Evolutionary conservation across 1,284 basidiomycete genomes (phyloP).

Genomic region (Malassezia equina): DNA sequence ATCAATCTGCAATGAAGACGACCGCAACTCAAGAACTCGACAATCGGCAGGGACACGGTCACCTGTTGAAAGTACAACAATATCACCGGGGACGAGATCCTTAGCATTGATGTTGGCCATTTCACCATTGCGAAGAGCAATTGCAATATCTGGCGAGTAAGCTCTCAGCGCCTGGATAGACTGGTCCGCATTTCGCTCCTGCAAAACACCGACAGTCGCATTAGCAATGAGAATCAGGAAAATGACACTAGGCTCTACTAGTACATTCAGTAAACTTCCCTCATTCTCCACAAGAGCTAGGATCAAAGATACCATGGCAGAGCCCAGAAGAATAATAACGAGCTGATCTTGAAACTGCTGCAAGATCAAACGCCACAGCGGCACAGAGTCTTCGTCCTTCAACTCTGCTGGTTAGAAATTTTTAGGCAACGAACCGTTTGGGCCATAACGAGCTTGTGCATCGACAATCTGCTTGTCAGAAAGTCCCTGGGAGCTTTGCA

Average conservation of each 20-base stretch:
- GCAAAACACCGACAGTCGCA: constrained; percentile 45
- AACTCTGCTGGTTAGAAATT: constrained; percentile 49
- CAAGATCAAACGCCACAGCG: constrained; percentile 82
- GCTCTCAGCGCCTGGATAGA: constrained; percentile 45
- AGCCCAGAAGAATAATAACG: constrained; percentile 43
- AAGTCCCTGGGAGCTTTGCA: constrained; percentile 34
- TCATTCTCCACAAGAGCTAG: constrained; percentile 41
- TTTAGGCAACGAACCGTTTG: constrained; percentile 20
- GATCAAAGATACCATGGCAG: constrained; percentile 43
- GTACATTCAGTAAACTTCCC: constrained; percentile 36
- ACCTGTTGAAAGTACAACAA: constrained; percentile 41
- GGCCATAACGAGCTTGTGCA: constrained; percentile 25
- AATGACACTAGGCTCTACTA: constrained; percentile 46
- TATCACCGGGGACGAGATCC: constrained; percentile 43
- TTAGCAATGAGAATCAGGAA: constrained; percentile 47
- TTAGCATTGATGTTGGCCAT: constrained; percentile 27
- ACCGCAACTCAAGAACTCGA: constrained; percentile 40
- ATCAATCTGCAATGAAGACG: constrained; percentile 39
- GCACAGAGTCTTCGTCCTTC: constrained; percentile 77
- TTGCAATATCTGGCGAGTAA: constrained; percentile 41
- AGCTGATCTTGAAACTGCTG: constrained; percentile 69
- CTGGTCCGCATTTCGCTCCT: constrained; percentile 46
- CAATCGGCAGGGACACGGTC: constrained; percentile 47
- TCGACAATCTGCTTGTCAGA: constrained; percentile 25
- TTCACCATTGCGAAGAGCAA: constrained; percentile 32